Base-by-base conservation (phyloP, 2,329 filamentous ascomycete species). In the Xylaria sp. region DNA sequence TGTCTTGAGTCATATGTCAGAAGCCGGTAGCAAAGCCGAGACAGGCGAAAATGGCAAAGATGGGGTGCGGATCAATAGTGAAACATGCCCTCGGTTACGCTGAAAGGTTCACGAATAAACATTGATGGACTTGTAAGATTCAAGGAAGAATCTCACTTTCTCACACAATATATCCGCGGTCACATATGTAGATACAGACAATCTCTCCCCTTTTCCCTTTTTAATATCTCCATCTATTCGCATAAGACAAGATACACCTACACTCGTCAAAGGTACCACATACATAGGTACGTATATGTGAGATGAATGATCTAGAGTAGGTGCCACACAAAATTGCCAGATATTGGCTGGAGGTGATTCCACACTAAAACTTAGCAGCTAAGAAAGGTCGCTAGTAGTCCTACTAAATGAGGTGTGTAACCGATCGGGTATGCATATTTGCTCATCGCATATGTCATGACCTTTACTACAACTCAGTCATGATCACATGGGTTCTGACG, bases 371-470 rank as follows among this genome's bases (percentile, higher is more conserved):
- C 15, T 2, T 39, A 56, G 52, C 32, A 39, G 18, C 18, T 23
- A 8, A 39, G 10, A 20, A 32, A 25, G n/a, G 15, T 41, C 34
- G 15, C 28, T 55, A 55, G 52, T 32, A 28, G 13, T 12, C 8
- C 9, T 23, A 50, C 46, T 50, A n/a, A 15, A 7, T 46, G 41
- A 18, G 18, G 13, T 46, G 18, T 18, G 18, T 20, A 37, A 8
- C 41, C 41, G 41, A 46, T 34, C 28, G 1, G 13, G 32, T 41
- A 37, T 56, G 10, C 54, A 39, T 20, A n/a, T 41, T 37, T 39
- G 34, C 54, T 23, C 34, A 56, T 56, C n/a, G 39, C 34, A 54
- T 18, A 18, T 55, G 52, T 55, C 52, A 55, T 54, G 51, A 54
- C 9, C 7, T 9, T 37, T 34, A 55, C 52, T 32, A n/a, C 52